A percentile compares a stretch with the other conserved stretches of the same genome.
Evolutionary conservation across 352 stramenopile genomes (phyloP).

Genomic region (Globisporangium rhizosaccharum): DNA sequence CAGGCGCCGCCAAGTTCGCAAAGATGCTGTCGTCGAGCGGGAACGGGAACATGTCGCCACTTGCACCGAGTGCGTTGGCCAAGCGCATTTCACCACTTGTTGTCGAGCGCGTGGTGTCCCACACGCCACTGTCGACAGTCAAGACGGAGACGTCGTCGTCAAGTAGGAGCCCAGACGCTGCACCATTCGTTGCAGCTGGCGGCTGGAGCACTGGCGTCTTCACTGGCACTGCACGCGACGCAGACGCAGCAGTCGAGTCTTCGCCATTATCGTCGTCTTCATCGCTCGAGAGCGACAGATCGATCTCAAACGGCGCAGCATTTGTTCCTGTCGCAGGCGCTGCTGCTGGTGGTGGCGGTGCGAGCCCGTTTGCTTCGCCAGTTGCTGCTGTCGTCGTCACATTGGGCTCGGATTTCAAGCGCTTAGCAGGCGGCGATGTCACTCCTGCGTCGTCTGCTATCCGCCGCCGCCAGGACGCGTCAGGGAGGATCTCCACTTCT

Average conservation of each 20-base stretch:
- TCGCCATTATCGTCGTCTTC: constrained; percentile 47
- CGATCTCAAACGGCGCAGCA: constrained; percentile 58
- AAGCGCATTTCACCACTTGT: constrained; percentile 24
- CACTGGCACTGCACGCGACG: constrained; percentile 5
- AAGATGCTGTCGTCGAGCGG: constrained; percentile 59
- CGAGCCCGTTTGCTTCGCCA: background rate
- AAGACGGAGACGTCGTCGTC: constrained; percentile 63
- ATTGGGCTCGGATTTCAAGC: constrained; percentile 45
- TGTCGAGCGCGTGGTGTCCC: constrained; percentile 33
- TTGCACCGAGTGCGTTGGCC: constrained; percentile 8
- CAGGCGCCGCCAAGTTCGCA: constrained; percentile 16
- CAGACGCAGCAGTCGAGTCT: background rate
- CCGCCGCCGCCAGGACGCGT: constrained; percentile 76
- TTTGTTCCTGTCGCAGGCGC: constrained; percentile 19
- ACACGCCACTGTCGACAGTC: constrained; percentile 59
- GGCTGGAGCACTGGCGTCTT: background rate
- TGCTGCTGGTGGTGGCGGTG: constrained; percentile 1
- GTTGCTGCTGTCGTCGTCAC: constrained; percentile 7
- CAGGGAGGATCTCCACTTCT: constrained; percentile 87
- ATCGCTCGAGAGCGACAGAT: constrained; percentile 61
- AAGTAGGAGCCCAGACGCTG: constrained; percentile 27
- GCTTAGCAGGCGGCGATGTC: constrained; percentile 36
- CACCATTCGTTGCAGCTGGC: constrained; percentile 4
- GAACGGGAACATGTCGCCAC: constrained; percentile 44
- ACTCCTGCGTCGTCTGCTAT: constrained; percentile 38